Evolutionary conservation across 2,329 filamentous ascomycete genomes (phyloP).

Genomic region (Didymella glomerata): DNA sequence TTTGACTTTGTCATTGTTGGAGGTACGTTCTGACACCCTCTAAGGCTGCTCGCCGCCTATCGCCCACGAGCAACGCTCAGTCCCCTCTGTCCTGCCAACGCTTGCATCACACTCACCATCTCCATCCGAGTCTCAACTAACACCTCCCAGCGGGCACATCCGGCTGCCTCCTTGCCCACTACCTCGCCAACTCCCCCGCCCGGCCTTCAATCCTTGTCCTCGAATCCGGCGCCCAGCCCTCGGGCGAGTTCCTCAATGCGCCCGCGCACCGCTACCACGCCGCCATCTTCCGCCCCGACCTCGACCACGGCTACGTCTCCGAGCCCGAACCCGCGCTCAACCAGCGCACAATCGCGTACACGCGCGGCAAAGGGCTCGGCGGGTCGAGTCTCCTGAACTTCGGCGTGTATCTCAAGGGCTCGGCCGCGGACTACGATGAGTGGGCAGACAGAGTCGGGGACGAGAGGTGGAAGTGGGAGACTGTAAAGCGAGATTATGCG

Average conservation of each 20-base stretch:
- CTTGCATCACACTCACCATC: background rate
- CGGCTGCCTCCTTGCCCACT: constrained; percentile 64
- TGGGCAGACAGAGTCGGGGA: constrained; percentile 67
- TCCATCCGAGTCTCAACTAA: background rate
- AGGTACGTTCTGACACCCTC: constrained; percentile 32
- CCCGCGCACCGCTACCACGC: constrained; percentile 64
- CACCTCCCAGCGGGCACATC: constrained; percentile 63
- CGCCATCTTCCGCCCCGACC: constrained; percentile 54
- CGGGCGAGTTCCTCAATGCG: constrained; percentile 50
- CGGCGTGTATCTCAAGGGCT: constrained; percentile 56
- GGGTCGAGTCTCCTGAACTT: constrained; percentile 60
- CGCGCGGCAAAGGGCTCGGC: constrained; percentile 60
- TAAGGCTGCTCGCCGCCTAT: background rate
- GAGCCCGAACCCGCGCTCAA: constrained; percentile 44
- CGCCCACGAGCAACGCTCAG: background rate
- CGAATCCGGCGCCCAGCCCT: constrained; percentile 66
- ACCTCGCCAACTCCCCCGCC: constrained; percentile 58
- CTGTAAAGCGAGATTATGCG: constrained; percentile 61
- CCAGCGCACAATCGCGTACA: constrained; percentile 53
- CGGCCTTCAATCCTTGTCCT: constrained; percentile 66
- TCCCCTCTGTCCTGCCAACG: no score
- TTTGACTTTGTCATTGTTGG: constrained; percentile 56
- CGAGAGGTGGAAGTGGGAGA: constrained; percentile 63
- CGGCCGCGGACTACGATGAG: constrained; percentile 67
- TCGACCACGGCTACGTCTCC: constrained; percentile 62